Evolutionary conservation across 441 rosid genomes (phyloP).

Genomic region (Kokia cookei): DNA sequence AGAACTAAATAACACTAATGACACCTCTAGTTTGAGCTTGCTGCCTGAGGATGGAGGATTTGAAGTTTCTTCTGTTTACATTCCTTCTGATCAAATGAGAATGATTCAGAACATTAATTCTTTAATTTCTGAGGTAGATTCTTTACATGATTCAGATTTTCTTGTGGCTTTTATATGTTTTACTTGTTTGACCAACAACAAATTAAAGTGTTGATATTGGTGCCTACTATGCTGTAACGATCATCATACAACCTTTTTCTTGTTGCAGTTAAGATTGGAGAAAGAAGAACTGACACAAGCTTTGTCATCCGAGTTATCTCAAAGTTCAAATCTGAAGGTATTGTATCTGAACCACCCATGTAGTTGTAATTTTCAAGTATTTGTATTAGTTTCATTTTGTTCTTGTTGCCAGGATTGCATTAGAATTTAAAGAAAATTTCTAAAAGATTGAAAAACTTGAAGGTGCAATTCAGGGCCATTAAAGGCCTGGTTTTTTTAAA

Average conservation of each 20-base stretch:
- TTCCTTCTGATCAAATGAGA: slow-evolving; percentile 83
- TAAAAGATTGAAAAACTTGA: not conserved
- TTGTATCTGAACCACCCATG: not conserved
- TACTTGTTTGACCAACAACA: not conserved
- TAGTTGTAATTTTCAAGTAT: not conserved
- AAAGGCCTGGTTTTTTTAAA: not conserved
- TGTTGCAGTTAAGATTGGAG: slow-evolving; percentile 74
- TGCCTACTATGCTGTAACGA: slow-evolving; percentile 5
- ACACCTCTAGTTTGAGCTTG: slow-evolving; percentile 26
- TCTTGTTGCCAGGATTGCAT: not conserved
- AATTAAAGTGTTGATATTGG: not conserved
- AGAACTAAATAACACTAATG: slow-evolving; percentile 31
- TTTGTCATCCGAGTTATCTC: slow-evolving; percentile 68
- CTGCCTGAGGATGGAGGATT: slow-evolving; percentile 39
- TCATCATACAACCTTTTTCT: slow-evolving; percentile 19
- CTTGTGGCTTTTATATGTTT: slow-evolving; percentile 3
- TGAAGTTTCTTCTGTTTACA: slow-evolving; percentile 46
- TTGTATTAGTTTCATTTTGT: not conserved
- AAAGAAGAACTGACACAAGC: slow-evolving; percentile 83
- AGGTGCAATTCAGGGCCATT: not conserved
- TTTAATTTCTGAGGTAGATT: slow-evolving; percentile 68
- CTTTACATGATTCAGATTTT: slow-evolving; percentile 7
- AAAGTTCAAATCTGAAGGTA: slow-evolving; percentile 77
- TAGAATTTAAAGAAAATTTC: not conserved
- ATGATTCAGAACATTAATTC: slow-evolving; percentile 65